Base-by-base conservation (phyloP, 2,329 filamentous ascomycete species). In the Rutstroemia sp. region DNA sequence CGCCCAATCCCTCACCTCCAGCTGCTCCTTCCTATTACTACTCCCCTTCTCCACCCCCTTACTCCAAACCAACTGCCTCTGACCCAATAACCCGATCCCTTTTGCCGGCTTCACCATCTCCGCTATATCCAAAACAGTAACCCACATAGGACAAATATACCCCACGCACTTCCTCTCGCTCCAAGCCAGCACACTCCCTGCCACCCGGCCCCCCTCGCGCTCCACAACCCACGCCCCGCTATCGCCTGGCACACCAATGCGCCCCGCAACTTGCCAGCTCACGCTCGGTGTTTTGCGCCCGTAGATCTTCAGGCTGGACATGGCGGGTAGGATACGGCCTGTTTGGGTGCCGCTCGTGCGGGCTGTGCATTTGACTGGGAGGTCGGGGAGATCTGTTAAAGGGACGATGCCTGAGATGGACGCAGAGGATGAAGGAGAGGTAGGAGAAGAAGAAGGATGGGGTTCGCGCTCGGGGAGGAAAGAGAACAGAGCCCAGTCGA, bases 141-240 rank as follows among this genome's bases (percentile, higher is more conserved):
- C 80, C 57, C 96, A 89, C 92, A 97, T 97, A 0, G 92, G 92
- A 59, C 90, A 94, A 59, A 97, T 94, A 70, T 96, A 97, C 0
- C 91, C 91, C 5, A 90, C 85, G 44, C 83, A 83, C 67, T 88
- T 92, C 59, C 85, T 83, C 60, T 84, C 81, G 63, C 87, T 92
- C 84, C 88, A 95, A 0, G 92, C 92, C 12, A 97, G 78, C 0
- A 97, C 89, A 65, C 96, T 92, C 0, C 92, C 92, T 64, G 89
- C 94, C 3, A 96, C 83, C 39, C 84, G 81, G 1, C 90, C 90
- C n/a, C 84, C 78, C 5, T 92, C 92, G 2, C 91, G 92, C 64
- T 92, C 88, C 16, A 96, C 84, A 4, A 97, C 83, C 92, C 92
- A 97, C 0, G 92, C 92, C 4, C 92, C 92, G 6, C 87, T 92